A percentile compares a stretch with the other conserved stretches of the same genome.
Evolutionary conservation across 345 rosid species (phyloP).

Genomic region (Psidium friedrichsthalianum): DNA sequence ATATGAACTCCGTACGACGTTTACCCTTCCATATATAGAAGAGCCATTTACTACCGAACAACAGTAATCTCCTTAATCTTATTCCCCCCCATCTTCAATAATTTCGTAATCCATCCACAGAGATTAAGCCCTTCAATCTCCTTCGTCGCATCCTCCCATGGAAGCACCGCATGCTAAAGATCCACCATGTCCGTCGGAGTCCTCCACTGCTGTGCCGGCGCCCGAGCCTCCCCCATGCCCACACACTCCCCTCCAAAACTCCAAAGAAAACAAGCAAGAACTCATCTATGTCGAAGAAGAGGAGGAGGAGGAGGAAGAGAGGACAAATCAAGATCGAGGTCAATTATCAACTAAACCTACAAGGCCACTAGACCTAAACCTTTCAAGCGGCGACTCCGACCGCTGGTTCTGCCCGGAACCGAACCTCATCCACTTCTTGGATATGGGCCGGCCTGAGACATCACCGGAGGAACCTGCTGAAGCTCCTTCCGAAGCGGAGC

Average conservation of each 20-base stretch:
- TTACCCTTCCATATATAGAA: not conserved
- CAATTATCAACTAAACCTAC: not conserved
- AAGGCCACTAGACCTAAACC: slow-evolving; percentile 20
- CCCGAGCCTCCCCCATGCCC: slow-evolving; percentile 15
- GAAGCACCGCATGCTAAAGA: not conserved
- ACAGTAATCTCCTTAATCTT: not conserved
- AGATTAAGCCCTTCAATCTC: not conserved
- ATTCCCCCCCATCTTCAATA: not conserved
- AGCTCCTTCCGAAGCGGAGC: slow-evolving; percentile 14
- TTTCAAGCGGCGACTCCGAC: slow-evolving; percentile 16
- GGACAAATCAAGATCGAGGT: not conserved
- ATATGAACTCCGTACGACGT: not conserved
- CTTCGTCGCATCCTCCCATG: not conserved
- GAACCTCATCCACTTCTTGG: slow-evolving; percentile 45
- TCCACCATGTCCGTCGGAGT: not conserved
- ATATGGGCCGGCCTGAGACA: slow-evolving; percentile 10
- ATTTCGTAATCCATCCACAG: not conserved
- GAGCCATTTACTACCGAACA: not conserved
- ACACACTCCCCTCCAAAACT: not conserved
- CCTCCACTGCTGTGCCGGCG: slow-evolving; percentile 17
- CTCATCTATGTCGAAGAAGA: not conserved
- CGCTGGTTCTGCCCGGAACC: slow-evolving; percentile 42
- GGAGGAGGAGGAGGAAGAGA: slow-evolving; percentile 1
- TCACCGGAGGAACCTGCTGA: not conserved
- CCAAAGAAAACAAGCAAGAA: slow-evolving; percentile 11